Base-by-base conservation (phyloP, 2,329 filamentous ascomycete species). In the Pseudogymnoascus verrucosus region DNA sequence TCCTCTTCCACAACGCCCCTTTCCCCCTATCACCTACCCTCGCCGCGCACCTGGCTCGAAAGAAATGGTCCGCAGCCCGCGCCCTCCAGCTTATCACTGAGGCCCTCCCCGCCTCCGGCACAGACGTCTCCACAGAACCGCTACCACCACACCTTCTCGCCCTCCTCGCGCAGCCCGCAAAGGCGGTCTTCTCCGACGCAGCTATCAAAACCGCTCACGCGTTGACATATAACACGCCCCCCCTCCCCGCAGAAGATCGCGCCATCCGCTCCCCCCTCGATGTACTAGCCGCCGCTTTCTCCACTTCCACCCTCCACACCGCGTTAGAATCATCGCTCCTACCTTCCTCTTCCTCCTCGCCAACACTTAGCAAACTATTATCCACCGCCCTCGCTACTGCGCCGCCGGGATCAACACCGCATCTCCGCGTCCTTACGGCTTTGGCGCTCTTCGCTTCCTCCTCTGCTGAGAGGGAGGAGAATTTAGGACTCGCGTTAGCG, bases 271-370 rank as follows among this genome's bases (percentile, higher is more conserved):
- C 91, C 16, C 91, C 93, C 0, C 84, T 97, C 68, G 93, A 97
- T 74, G 92, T 91, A 11, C 85, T 97, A 61, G 91, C 93, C 5
- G 91, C 93, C 1, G 97, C 93, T 93, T 95, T 88, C 79, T 96
- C 93, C 0, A 91, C 86, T 67, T 81, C 88, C 63, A 80, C 85
- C 11, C 77, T 96, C 39, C 89, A 92, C 69, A 82, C 83, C 64
- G 86, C 85, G 2, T 81, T 97, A 28, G 79, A 86, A 11, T 79
- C 80, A 14, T 87, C 84, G 37, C 79, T 96, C 36, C 8, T 42
- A 8, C 16, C 40, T 19, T 42, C 40, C 16, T 5, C 40, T 3
- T 21, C 40, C 16, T 81, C 83, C 44, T 76, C 78, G 28, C 2
- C 73, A 75, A 10, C 76, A 72, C n/a, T 74, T 75, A 62, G 72